Percentiles rank a stretch among this genome's conserved stretches.
Evolutionary conservation across 352 stramenopile species (phyloP).

Genomic region (Pythium phragmiticola): DNA sequence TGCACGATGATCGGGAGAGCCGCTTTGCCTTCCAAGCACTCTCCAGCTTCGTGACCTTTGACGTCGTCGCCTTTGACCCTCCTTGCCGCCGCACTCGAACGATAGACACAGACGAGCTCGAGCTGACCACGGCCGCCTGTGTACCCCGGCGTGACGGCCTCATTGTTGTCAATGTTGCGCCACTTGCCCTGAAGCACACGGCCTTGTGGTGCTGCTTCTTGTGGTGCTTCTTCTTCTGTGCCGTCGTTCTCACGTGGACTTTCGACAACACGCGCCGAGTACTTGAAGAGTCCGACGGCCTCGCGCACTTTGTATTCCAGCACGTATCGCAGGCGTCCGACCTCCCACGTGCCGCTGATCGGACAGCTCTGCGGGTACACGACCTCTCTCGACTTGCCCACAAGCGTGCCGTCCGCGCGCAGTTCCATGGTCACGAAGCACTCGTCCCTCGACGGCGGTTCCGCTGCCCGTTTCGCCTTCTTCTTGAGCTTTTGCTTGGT

Average conservation of each 20-base stretch:
- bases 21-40: background rate
- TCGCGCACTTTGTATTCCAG: slow-evolving; percentile 67
- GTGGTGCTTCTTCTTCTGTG: no score
- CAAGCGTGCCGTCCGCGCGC: slow-evolving; percentile 45
- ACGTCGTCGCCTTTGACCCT: background rate
- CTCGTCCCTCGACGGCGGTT: slow-evolving; percentile 34
- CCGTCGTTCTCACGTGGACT: slow-evolving; percentile 1
- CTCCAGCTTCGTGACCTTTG: background rate
- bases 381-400: slow-evolving; percentile 56
- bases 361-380: slow-evolving; percentile 57
- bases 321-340: slow-evolving; percentile 44
- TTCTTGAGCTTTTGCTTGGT: background rate
- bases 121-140: slow-evolving; percentile 58
- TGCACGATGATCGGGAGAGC: no score
- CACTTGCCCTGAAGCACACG: slow-evolving; percentile 46
- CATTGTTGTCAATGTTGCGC: slow-evolving; percentile 57
- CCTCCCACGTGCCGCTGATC: slow-evolving; percentile 51
- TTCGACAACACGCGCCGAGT: slow-evolving; percentile 48
- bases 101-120: slow-evolving; percentile 45
- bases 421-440: slow-evolving; percentile 70
- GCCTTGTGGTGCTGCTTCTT: no score
- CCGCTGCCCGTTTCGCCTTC: background rate
- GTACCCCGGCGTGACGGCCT: slow-evolving; percentile 39
- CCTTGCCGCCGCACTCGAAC: background rate
- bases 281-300: slow-evolving; percentile 60